Evolutionary conservation across 2,329 filamentous ascomycete species (phyloP).

Genomic region (Aspergillus sp.): DNA sequence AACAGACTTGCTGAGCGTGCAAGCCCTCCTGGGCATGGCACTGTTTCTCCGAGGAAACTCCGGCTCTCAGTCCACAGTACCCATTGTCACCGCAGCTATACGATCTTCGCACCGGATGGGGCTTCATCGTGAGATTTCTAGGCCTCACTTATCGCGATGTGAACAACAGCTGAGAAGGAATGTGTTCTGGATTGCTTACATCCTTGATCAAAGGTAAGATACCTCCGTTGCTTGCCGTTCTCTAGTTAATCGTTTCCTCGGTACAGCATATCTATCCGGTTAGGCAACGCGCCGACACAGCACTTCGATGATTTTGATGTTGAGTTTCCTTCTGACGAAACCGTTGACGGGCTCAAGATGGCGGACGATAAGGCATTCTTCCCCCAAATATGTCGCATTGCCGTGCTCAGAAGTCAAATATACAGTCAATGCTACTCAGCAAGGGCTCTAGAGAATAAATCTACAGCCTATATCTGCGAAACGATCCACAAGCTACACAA

Average conservation of each 20-base stretch:
- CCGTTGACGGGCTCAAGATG: constrained; percentile 80
- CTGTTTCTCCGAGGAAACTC: constrained; percentile 92
- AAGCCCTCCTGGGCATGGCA: constrained; percentile 87
- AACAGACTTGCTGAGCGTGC: constrained; percentile 87
- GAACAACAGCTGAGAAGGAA: constrained; percentile 84
- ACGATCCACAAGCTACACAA: constrained; percentile 86
- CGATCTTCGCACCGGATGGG: constrained; percentile 87
- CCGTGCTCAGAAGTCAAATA: constrained; percentile 84
- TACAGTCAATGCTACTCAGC: constrained; percentile 88
- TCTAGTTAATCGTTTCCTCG: background rate
- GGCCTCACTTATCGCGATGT: constrained; percentile 82
- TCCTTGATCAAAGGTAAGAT: constrained; percentile 65
- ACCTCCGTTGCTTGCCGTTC: background rate
- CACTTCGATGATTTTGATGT: constrained; percentile 86
- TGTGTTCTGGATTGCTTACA: constrained; percentile 72
- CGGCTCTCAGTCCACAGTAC: constrained; percentile 85
- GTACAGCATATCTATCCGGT: constrained; percentile 53
- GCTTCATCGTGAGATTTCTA: constrained; percentile 82
- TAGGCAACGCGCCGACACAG: constrained; percentile 65
- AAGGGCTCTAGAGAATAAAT: constrained; percentile 77
- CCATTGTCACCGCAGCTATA: constrained; percentile 84
- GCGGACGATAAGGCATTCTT: constrained; percentile 90
- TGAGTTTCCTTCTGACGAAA: constrained; percentile 81
- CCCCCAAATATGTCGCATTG: constrained; percentile 85
- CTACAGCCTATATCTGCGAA: constrained; percentile 79